Base-by-base conservation (phyloP, 345 rosid species). In the Viola odorata region DNA sequence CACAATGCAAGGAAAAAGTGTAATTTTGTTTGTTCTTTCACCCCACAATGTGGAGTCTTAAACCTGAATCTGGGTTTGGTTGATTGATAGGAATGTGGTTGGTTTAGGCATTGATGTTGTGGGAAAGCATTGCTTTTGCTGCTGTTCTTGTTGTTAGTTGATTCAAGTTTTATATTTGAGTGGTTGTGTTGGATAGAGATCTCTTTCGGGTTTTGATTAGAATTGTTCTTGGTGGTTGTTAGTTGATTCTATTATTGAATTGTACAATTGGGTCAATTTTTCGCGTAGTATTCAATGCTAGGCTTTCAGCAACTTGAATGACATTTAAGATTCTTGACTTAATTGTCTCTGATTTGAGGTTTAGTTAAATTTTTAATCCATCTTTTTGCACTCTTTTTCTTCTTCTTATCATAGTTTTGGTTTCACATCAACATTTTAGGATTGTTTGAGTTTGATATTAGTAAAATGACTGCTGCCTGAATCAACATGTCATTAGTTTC, bases 211-310 rank as follows among this genome's bases (percentile, higher is more conserved):
- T 23, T 23, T 23, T 23, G 32, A 23, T 23, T 23, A 23, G 32
- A 23, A 23, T 23, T 23, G 32, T 23, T 23, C 32, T 23, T 23
- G 32, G 5, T 0, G 32, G 69, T 13, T 38, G 39, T 41, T 50
- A 48, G 59, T 69, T 64, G 59, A 58, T 67, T 70, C 62, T 66
- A 50, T 47, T 55, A 50, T 57, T 61, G 6, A 9, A 37, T 52
- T 14, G n/a, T 37, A 49, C 55, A 36, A 59, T 51, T 67, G 55
- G 64, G 73, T 47, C 63, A 16, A 37, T 16, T 44, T 7, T 7
- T 44, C 12, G 3, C 7, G 12, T 44, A 6, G 10, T 1, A n/a
- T 52, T 53, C 12, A 23, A 13, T 23, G 48, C 52, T 44, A 36
- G 41, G 6, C 13, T 51, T 41, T 37, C 51, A 57, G 41, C 13